These are phyloP conservation scores for Angophora floribunda DNA, from an alignment of 345 rosid genomes.

Conservation along the genomic window DNA sequence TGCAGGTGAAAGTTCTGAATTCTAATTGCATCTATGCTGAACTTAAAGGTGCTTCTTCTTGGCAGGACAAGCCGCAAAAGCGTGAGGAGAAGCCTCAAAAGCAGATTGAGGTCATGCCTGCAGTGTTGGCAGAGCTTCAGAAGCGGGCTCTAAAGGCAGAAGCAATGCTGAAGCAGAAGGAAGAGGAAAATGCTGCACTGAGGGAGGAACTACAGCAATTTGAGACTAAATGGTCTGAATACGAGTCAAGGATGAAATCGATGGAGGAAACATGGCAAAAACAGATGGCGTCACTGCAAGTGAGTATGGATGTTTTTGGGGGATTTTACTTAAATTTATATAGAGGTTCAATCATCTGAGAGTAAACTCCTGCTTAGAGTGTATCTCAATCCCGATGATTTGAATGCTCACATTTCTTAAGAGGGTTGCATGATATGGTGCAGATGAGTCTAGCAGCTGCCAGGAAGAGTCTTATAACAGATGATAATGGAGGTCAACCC, in stretches of 20 bases:
- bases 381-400: not conserved
- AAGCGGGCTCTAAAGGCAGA: slow-evolving; percentile 66
- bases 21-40: not conserved
- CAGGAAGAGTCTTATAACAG: slow-evolving; percentile 58
- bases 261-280: slow-evolving; percentile 96
- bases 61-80: slow-evolving; percentile 37
- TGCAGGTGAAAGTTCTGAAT: not conserved
- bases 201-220: slow-evolving; percentile 62
- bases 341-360: not conserved
- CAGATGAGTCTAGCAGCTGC: slow-evolving; percentile 84
- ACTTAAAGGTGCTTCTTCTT: not conserved
- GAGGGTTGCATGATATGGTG: not conserved
- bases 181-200: slow-evolving; percentile 70
- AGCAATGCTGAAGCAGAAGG: slow-evolving; percentile 55
- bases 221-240: slow-evolving; percentile 69
- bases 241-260: slow-evolving; percentile 81
- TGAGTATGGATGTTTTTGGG: slow-evolving; percentile 11
- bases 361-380: not conserved
- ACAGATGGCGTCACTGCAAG: slow-evolving; percentile 89
- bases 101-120: slow-evolving; percentile 44
- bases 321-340: not conserved
- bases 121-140: slow-evolving; percentile 60
- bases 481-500: slow-evolving; percentile 30
- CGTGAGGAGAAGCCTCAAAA: slow-evolving; percentile 8
- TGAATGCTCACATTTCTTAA: not conserved